Conservation (phyloP, 306 rosid genomes). For the Vachellia collinsii region DNA sequence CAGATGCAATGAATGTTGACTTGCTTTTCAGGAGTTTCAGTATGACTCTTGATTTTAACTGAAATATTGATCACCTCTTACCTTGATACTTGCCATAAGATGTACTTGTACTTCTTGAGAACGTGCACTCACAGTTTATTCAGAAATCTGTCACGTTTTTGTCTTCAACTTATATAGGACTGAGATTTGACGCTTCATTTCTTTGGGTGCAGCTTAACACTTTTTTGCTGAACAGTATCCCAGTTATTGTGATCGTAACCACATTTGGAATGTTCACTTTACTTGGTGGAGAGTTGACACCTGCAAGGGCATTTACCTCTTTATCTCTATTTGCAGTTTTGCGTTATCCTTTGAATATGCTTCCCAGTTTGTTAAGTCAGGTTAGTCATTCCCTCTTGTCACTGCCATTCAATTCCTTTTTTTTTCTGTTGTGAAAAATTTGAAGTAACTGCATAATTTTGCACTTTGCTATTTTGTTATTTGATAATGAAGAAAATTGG, state of each 20-base stretch:
- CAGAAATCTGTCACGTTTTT: slow-evolving; percentile 1
- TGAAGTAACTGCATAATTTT: slow-evolving; percentile 9
- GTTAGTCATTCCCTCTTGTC: slow-evolving; percentile 41
- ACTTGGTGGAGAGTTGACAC: slow-evolving; percentile 88
- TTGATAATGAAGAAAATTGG: neutral
- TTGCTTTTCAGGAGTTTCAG: neutral
- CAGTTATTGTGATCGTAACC: slow-evolving; percentile 76
- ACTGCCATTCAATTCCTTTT: neutral
- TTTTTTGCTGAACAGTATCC: slow-evolving; percentile 76
- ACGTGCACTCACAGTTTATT: slow-evolving; percentile 2
- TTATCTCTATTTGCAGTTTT: slow-evolving; percentile 78
- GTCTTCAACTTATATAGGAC: neutral
- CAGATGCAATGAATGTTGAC: neutral
- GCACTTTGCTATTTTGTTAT: neutral
- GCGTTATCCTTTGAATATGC: slow-evolving; percentile 77
- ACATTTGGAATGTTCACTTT: slow-evolving; percentile 79
- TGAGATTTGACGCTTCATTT: slow-evolving; percentile 30
- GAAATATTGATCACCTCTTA: slow-evolving; percentile 12
- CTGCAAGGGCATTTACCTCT: slow-evolving; percentile 90
- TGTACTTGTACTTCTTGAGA: neutral
- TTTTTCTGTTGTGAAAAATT: neutral
- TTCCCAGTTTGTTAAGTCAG: slow-evolving; percentile 84
- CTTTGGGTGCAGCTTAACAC: slow-evolving; percentile 66
- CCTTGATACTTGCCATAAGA: slow-evolving; percentile 3
- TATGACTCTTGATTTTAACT: slow-evolving; percentile 6